Evolutionary conservation across 805 yeast species (phyloP), one percentile per base, ranked within the genome.

Genomic region (Cyberlindnera maritima): DNA sequence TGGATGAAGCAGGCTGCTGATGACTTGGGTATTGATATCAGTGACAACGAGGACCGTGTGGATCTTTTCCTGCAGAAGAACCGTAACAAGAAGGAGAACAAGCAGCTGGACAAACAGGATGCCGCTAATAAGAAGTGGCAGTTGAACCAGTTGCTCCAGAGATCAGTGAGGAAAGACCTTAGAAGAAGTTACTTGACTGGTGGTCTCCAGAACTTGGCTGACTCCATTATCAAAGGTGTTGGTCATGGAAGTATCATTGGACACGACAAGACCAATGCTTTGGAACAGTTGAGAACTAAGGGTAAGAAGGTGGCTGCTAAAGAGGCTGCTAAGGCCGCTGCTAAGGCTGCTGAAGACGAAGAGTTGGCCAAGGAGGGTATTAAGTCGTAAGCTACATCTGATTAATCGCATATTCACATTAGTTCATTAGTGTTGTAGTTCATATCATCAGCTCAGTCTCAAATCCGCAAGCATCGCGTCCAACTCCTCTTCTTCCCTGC

Each of bases 1-100:
- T 90, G 98, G 97, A 71, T 90, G 49, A 77, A 80, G 49, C 81
- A 88, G 60, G 97, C 97, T 0, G 98, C 98, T 0, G 94, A 86
- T 44, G 99, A 94, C 42, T 72, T 94, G 46, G 99, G 96, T 9
- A 67, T 91, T 34, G 97, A 82, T 42, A 66, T 81, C 44, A 71
- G 77, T 38, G 91, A 84, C 47, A 68, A 85, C 37, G 90, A 80
- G 44, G 89, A 83, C 50, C 90, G 82, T 53, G 90, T 83, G 50
- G 91, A 83, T 54, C 88, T 82, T 52, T 72, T 78, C 36, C 66
- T 86, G 43, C 79, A 78, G 53, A 81, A 81, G 60, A 83, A 80
- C 59, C 76, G 87, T 56, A 74, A 74, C 47, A 76, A 77, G 56
- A 78, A 74, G 54, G 72, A 72, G 50, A 75, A 69, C 44, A 79